Evolutionary conservation across 768 basidiomycete genomes (phyloP).

Genomic region (Boletus reticuloceps): DNA sequence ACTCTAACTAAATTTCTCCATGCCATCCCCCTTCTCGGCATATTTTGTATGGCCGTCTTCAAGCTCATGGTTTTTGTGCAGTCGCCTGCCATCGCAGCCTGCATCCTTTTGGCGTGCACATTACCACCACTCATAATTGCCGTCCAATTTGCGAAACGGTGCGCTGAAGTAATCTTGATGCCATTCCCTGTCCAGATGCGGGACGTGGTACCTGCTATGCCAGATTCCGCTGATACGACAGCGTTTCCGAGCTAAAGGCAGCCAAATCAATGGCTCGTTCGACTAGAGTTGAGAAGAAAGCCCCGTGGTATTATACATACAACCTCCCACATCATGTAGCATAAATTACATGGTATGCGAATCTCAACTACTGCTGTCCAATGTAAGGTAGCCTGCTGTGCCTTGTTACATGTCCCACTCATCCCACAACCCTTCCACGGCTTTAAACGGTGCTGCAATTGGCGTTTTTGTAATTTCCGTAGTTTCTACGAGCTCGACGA

Average conservation of each 20-base stretch:
- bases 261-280: not conserved
- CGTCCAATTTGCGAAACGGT: slow-evolving; percentile 6
- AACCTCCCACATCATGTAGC: slow-evolving; percentile 6
- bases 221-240: not conserved
- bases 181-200: slow-evolving; percentile 7
- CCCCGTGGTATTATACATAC: slow-evolving; percentile 3
- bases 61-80: slow-evolving; percentile 16
- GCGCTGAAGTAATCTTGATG: slow-evolving; percentile 1
- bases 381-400: not conserved
- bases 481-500: slow-evolving; percentile 72
- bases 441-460: slow-evolving; percentile 11
- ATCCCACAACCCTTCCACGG: slow-evolving; percentile 48
- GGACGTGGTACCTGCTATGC: not conserved
- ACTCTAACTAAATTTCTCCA: slow-evolving; percentile 20
- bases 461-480: slow-evolving; percentile 47
- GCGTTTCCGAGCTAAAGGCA: not conserved
- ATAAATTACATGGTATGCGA: slow-evolving; percentile 14
- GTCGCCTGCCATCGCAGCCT: slow-evolving; percentile 20
- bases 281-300: too few species aligned
- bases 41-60: slow-evolving; percentile 19
- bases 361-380: not conserved
- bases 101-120: slow-evolving; percentile 20
- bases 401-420: slow-evolving; percentile 70
- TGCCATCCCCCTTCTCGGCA: slow-evolving; percentile 25
- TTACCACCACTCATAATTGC: slow-evolving; percentile 17